Conservation (phyloP, 805 yeast species). For the Maudiozyma serrabonitensis region DNA sequence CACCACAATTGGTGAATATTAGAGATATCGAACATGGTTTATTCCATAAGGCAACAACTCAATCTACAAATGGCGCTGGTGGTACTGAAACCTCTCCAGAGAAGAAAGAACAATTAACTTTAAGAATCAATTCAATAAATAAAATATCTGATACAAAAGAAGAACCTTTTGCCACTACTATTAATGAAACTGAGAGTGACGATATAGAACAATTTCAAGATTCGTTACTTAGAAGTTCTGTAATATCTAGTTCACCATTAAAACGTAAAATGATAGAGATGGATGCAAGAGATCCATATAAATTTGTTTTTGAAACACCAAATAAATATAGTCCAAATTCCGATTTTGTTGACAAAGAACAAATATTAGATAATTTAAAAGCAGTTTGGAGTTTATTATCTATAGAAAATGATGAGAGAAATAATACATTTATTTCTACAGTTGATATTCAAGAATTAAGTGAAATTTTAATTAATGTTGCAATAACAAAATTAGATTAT, state of each 20-base stretch:
- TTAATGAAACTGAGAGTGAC: too few relatives aligned
- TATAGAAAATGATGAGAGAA: not conserved
- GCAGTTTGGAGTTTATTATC: conserved; percentile 1
- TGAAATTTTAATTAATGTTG: not conserved
- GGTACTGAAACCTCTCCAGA: too few relatives aligned
- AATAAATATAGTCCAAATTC: conserved; percentile 3
- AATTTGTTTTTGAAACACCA: conserved; percentile 19
- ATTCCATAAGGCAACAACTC: not conserved
- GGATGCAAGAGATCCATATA: conserved; percentile 13
- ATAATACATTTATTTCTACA: not conserved
- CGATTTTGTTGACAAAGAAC: conserved; percentile 2
- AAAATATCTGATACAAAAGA: not conserved
- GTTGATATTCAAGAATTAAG: conserved; percentile 1
- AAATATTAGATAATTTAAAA: conserved; percentile 4
- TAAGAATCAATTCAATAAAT: too few relatives aligned
- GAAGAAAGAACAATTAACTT: too few relatives aligned
- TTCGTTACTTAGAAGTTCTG: not conserved
- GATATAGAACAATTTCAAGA: not conserved
- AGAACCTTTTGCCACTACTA: not conserved
- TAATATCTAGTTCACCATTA: not conserved
- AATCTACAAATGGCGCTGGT: too few relatives aligned
- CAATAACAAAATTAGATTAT: not conserved
- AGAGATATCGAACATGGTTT: not conserved
- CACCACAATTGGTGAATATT: not conserved
- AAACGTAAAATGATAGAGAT: not conserved